Conservation (phyloP, 2,329 filamentous ascomycete species). For the Pezicula neosporulosa region DNA sequence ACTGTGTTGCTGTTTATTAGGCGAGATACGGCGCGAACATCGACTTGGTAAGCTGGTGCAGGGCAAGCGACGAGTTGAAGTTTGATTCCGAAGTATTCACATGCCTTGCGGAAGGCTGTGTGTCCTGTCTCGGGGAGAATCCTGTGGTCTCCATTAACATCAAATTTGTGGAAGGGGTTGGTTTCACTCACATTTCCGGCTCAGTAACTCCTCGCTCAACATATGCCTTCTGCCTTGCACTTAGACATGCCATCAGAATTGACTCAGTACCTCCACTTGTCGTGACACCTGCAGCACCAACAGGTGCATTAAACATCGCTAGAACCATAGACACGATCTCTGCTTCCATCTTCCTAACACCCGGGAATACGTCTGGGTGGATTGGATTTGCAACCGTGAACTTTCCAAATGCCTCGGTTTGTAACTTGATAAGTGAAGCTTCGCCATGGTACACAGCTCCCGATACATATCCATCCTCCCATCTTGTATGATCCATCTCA, state of each 20-base stretch:
- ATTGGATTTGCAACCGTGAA: conserved; percentile 97
- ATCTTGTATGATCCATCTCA: conserved; percentile 87
- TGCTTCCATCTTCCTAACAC: conserved; percentile 98
- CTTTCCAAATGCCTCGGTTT: conserved; percentile 88
- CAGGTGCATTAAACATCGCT: conserved; percentile 82
- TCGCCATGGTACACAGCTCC: conserved; percentile 97
- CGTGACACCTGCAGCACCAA: conserved; percentile 80
- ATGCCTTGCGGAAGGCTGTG: conserved; percentile 94
- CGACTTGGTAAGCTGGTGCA: conserved; percentile 79
- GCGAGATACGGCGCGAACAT: conserved; percentile 72
- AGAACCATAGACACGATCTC: conserved; percentile 96
- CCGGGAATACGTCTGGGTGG: conserved; percentile 96
- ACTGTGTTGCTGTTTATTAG: conserved; percentile 94
- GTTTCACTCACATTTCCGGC: conserved; percentile 76
- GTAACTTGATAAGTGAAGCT: conserved; percentile 73
- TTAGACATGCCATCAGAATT: conserved; percentile 92
- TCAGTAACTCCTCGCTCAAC: conserved; percentile 82
- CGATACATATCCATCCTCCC: conserved; percentile 94
- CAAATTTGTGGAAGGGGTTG: conserved; percentile 11
- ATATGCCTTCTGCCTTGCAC: conserved; percentile 85
- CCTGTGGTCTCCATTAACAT: conserved; percentile 42
- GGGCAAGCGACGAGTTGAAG: conserved; percentile 85
- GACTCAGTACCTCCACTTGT: conserved; percentile 95
- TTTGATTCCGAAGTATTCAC: conserved; percentile 95
- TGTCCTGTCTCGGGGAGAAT: conserved; percentile 94